Evolutionary conservation across 1,284 basidiomycete genomes (phyloP), one percentile per base, ranked within the genome.

Genomic region (Puccinia hordei): DNA sequence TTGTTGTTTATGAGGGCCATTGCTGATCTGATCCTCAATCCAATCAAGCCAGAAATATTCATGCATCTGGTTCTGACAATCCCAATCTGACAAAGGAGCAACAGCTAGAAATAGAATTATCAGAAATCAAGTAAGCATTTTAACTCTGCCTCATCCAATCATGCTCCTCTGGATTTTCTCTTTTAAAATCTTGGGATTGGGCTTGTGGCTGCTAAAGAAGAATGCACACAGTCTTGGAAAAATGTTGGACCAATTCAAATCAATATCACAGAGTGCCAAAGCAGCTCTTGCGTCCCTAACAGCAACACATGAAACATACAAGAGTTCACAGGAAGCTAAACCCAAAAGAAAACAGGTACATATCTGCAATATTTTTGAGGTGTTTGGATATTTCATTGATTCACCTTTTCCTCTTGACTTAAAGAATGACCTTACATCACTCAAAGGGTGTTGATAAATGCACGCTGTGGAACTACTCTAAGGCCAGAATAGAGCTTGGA

Each of bases 191-290:
- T 46, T 35, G 93, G 92, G 24, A 90, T 90, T 73, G 87, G 90
- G 27, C 87, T 94, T 63, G 92, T 92, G 86, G 88, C 92, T 2
- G 88, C 91, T 0, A 90, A 93, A 85, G 88, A 92, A 27, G 92
- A 94, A 82, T 88, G 93, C 49, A 87, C 89, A 6, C 87, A 90
- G 51, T 90, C 92, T 2, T 88, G 89, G 73, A 89, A 87, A 71
- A 91, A 94, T 84, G 90, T n/a, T 91, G 30, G 89, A 92, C 82
- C 93, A 94, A 85, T 94, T 92, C 89, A 89, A 93, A 85, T 90
- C 92, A 81, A 93, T 94, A 83, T 92, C 91, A 81, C 89, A 91
- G 83, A 91, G 92, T 0, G 93, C 90, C 83, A 93, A 95, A 84
- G 88, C 88, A 82, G 92, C 93, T 22, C 87, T 95, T 8, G 88